Evolutionary conservation across 2,329 filamentous ascomycete species (phyloP), one percentile per base, ranked within the genome.

Genomic region (Lojkania enalia): DNA sequence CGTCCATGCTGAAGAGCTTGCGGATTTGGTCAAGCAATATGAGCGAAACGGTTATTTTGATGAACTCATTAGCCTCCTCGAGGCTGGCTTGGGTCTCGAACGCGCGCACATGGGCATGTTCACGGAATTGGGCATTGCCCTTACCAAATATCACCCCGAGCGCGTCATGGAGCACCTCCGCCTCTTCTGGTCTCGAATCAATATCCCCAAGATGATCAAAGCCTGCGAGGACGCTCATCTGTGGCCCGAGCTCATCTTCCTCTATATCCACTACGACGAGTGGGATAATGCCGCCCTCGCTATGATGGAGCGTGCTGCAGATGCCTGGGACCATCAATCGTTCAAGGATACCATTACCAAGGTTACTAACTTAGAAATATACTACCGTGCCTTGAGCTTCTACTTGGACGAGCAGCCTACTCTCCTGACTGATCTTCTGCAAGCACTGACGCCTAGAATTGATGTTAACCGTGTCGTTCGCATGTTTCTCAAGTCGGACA

Each of bases 271-370:
- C 74, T 97, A 96, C 64, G 95, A 99, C 57, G 95, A 99, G 69
- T 96, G 87, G 72, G 95, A 99, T 73, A 97, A 99, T 65, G 94
- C 94, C 33, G 90, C 91, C 36, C 81, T 99, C 42, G 90, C 94
- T 14, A 96, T 99, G 77, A 99, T 99, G 83, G 94, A 99, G 77
- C 89, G 90, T 58, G 88, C 94, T 11, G 86, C 95, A 56, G 95
- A 97, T 77, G 91, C 94, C 1, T 99, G 94, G 94, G 95, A 99
- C 71, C 94, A 99, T 75, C 90, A 96, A 70, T 94, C 95, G 37
- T 99, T 99, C 85, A 99, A 99, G 80, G 95, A 99, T 68, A 97
- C 95, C 39, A 81, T 96, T 45, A 85, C 96, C 74, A 99, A 99
- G 82, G 92, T 96, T 55, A 89, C 91, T 64, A 99, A 99, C 75